These are phyloP conservation scores for Quercus phellos DNA, from an alignment of 331 rosid species.

Conservation along the genomic window DNA sequence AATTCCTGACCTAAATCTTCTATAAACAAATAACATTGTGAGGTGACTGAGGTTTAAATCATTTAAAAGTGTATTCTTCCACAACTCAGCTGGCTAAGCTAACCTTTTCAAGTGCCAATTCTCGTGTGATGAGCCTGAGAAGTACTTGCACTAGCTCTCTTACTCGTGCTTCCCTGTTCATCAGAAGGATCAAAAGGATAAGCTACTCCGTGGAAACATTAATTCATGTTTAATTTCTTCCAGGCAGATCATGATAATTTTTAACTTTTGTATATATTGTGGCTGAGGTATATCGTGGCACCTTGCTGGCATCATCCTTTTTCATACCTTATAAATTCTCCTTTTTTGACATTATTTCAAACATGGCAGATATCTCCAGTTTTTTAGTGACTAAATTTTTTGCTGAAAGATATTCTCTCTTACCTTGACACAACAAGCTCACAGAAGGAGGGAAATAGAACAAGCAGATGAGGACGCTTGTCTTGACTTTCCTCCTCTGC, in stretches of 20 bases:
- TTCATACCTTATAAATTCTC: too few species aligned
- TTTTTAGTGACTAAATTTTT: background rate
- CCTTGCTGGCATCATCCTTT: background rate
- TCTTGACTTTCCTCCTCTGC: slow-evolving; percentile 36
- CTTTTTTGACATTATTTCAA: background rate
- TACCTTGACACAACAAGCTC: slow-evolving; percentile 89
- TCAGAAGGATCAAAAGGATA: background rate
- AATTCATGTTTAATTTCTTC: background rate
- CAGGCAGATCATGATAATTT: background rate
- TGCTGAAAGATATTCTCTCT: slow-evolving; percentile 10
- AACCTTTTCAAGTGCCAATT: slow-evolving; percentile 61
- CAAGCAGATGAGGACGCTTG: slow-evolving; percentile 62
- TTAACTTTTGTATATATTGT: background rate
- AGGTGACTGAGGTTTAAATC: background rate
- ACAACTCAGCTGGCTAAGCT: slow-evolving; percentile 26
- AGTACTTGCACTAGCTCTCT: slow-evolving; percentile 65
- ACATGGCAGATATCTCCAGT: background rate
- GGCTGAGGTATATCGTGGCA: background rate
- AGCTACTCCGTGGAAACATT: background rate
- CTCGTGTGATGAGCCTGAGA: slow-evolving; percentile 54
- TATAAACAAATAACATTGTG: background rate
- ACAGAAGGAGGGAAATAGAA: slow-evolving; percentile 73
- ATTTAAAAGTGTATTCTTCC: slow-evolving; percentile 17
- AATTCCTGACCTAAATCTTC: slow-evolving; percentile 2
- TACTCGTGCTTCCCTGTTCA: slow-evolving; percentile 65